Evolutionary conservation across 2,329 filamentous ascomycete genomes (phyloP), one percentile per base, ranked within the genome.

Genomic region (Exophiala xenobiotica): DNA sequence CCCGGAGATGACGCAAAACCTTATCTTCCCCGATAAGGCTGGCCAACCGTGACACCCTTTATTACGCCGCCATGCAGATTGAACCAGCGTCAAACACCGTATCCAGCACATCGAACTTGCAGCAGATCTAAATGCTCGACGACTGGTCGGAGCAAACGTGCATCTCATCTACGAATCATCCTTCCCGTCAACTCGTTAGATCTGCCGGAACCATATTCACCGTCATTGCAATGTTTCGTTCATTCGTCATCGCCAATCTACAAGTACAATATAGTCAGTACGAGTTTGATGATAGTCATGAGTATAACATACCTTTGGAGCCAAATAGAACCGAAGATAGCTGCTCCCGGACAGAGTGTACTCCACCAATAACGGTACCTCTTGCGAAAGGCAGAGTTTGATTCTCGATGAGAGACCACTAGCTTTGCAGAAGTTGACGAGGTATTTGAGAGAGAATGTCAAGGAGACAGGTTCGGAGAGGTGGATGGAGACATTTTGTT

Each of bases 371-470:
- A 99, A 83, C 22, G 93, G 93, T 45, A 99, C 92, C 74, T 99
- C 93, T 72, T 90, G 91, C 46, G 92, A 97, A 63, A 99, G 81
- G 75, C 88, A 95, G 64, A 99, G 85, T 76, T 88, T 93, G 73
- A 99, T 95, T 61, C 81, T 79, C 62, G 72, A 77, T 31, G 91
- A 92, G 56, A 99, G 78, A 46, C 83, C 85, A 58, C 90, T 87
- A 26, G 95, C 95, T 78, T 99, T 99, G 87, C 93, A 97, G 78
- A 99, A 99, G 82, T 97, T 97, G 80, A 95, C 89, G 2, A 99
- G 86, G 76, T 99, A 99, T 78, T 99, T 99, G 66, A 99, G 87
- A 26, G 93, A 97, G 78, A 99, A 99, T 43, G 92, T 97, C 58
- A 99, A 82, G 27, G 88, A 81, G 55, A 99, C 93, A 45, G 93